Percentiles rank a stretch among this genome's conserved stretches.
phyloP scores from a whole-genome alignment of 2,329 filamentous ascomycete genomes.

The Grosmannia penicillata region DNA sequence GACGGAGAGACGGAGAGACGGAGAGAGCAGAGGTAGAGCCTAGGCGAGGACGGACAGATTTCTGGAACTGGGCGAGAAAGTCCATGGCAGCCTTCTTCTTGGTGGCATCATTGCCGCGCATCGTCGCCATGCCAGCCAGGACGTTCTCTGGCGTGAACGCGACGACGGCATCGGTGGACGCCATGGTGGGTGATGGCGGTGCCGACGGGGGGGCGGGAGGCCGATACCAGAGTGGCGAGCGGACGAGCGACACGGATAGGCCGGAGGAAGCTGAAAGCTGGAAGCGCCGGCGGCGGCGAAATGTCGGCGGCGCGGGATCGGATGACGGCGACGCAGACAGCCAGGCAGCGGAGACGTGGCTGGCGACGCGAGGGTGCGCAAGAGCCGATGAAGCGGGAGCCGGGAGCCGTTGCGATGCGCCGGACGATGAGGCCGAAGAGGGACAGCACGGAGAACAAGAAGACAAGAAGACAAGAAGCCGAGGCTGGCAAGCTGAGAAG shows the following conservation, averaged over 20 bases:
- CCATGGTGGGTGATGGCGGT: conserved; percentile 36
- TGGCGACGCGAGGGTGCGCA: too few relatives aligned
- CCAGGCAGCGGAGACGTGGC: too few relatives aligned
- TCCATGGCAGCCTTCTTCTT: conserved; percentile 78
- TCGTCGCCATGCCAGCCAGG: conserved; percentile 75
- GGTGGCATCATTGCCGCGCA: conserved; percentile 71
- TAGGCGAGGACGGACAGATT: conserved; percentile 62
- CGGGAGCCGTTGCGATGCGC: too few relatives aligned
- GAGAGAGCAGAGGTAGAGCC: not conserved
- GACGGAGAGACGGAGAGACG: conserved; percentile 5
- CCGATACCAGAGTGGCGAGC: not conserved
- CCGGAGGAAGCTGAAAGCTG: too few relatives aligned
- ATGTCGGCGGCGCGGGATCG: too few relatives aligned
- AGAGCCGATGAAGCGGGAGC: too few relatives aligned
- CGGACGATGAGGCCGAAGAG: not conserved
- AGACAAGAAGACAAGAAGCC: not conserved
- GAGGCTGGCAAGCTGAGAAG: not conserved
- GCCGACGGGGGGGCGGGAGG: not conserved
- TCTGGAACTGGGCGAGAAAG: conserved; percentile 90
- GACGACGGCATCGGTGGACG: conserved; percentile 48
- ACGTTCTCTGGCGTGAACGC: conserved; percentile 63
- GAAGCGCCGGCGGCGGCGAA: too few relatives aligned
- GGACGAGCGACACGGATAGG: not conserved
- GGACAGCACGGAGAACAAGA: not conserved
- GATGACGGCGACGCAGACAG: too few relatives aligned